Evolutionary conservation across 495 filamentous ascomycete species (phyloP), one percentile per base, ranked within the genome.

Genomic region (Tuber borchii): DNA sequence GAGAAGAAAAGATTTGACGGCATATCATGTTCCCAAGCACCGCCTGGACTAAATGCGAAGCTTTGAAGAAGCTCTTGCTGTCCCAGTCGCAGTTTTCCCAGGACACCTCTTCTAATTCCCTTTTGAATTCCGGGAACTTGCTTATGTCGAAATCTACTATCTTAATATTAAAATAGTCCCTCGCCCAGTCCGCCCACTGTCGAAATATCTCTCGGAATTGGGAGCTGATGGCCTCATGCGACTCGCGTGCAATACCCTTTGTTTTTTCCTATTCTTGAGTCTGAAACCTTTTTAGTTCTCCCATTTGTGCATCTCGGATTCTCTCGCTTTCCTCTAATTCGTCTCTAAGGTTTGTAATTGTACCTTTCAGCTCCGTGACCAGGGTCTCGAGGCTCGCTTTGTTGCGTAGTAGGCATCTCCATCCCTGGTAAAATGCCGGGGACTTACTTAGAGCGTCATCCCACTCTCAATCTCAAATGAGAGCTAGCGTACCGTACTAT

Each of bases 91-190:
- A 69, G 5, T 70, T 26, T 6, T 40, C 19, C 75, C 75, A 78
- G 31, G 37, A 46, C n/a, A 78, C 77, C 22, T 19, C 14, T 20
- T 20, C 2, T 10, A 78, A 51, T 26, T 73, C 43, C 71, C 4
- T 22, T 31, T 78, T 45, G 26, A 78, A 77, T 17, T 22, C 7
- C 37, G 70, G 46, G 44, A 77, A 71, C 16, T 73, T 69, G 1
- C 72, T 75, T 2, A 78, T 20, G 26, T 37, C 39, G 48, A 78
- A 77, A 22, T 31, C 43, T 6, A 44, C 45, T 7, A 72, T 31
- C 20, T 77, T 48, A 22, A 78, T 78, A 31, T 61, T 77, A 69
- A 78, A 78, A 48, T 77, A 78, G 42, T 78, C 76, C 40, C 74
- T 74, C 9, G 76, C 75, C 76, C 76, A 78, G 34, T 73, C 37